Evolutionary conservation across 2,329 filamentous ascomycete species (phyloP), one percentile per base, ranked within the genome.

Genomic region (Chaetomium olivaceum): DNA sequence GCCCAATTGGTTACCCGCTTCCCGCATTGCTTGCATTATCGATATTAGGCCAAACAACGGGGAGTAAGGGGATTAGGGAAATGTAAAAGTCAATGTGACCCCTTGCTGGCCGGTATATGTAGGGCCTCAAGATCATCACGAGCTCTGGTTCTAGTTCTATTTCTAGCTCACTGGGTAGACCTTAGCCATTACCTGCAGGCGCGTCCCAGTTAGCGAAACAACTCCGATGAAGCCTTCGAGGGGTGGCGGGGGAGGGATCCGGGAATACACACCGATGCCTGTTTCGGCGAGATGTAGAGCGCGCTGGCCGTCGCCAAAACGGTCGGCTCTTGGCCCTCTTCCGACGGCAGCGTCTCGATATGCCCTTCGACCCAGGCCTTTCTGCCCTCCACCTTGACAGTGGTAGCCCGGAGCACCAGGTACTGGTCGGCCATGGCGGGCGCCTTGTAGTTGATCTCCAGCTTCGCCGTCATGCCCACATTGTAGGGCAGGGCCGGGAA

Each of bases 341-440:
- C 81, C 29, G 83, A 65, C 8, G 86, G 85, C 67, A 98, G 78
- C 63, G 91, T 89, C 83, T 97, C 93, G 72, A 98, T 89, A 71
- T 87, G 86, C 1, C 92, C 95, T 79, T 91, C 89, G 1, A 97
- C 92, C 92, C 92, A 97, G 14, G 93, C 94, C 81, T 98, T 98
- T 68, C 95, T 85, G 0, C 95, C 94, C 75, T 98, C 93, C 1
- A 94, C 91, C 80, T 90, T 93, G 11, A 86, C 89, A 23, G 93
- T 97, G 75, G 87, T 86, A 4, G 92, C 93, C 68, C 86, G 84
- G 65, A 99, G 79, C 52, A 96, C 91, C 33, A 96, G 81, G 74
- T 90, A 95, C 67, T 86, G 85, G 25, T 87, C 86, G 6, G 93
- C 92, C 72, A 85, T 87, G 54, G 91, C 89, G 4, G 95, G 95